Evolutionary conservation across 106 monocot species (phyloP), one percentile per base, ranked within the genome.

Genomic region (Apostasia ramifera): DNA sequence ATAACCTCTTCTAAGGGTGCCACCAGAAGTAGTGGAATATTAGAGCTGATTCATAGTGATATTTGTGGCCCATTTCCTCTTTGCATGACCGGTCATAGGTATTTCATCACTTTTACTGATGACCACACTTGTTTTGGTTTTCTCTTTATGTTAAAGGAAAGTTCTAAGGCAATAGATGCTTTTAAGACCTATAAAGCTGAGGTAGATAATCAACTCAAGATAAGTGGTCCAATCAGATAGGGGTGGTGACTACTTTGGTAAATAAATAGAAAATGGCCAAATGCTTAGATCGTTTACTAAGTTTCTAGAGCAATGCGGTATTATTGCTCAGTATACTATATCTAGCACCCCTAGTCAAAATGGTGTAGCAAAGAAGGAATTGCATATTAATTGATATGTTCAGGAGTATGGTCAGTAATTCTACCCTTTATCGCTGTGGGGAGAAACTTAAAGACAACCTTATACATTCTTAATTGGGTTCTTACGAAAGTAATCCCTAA

Each of bases 1-100:
- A 75, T 59, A 51, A 67, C 46, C 59, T n/a, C n/a, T n/a, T n/a
- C n/a, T n/a, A n/a, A n/a, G 54, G 55, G 49, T 51, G 11, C 48
- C 5, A 75, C 8, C 11, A 55, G 42, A 13, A 58, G 67, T 59
- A 48, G 40, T 40, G 42, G 12, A 2, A 13, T 15, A 1, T 51
- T 67, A 50, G 59, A 66, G 12, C n/a, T n/a, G n/a, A n/a, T n/a
- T n/a, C n/a, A n/a, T n/a, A n/a, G n/a, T n/a, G n/a, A n/a, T n/a
- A n/a, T 66, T 66, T 71, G 71, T 71, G 45, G 71, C 0, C 71
- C 71, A 40, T 8, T 49, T 38, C 4, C 41, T n/a, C 4, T 40
- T 3, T n/a, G 10, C 40, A 8, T 46, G 3, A 59, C 26, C 59
- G 47, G 59, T 49, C n/a, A n/a, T n/a, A n/a, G n/a, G n/a, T n/a